Evolutionary conservation across 2,329 filamentous ascomycete genomes (phyloP).

Genomic region (Clarireedia sp.): DNA sequence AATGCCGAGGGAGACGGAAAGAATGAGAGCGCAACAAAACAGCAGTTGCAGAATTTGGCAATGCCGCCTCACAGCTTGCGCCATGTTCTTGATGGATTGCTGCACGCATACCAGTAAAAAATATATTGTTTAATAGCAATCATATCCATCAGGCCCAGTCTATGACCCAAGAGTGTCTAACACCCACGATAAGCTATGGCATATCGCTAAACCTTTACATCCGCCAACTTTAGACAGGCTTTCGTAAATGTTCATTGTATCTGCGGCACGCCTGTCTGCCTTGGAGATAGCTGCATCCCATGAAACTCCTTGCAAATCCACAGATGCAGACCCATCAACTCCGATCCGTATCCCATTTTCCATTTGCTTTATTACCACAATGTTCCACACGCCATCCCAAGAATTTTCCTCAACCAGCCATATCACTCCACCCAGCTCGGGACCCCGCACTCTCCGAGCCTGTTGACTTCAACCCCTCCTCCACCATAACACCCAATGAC

Average conservation of each 20-base stretch:
- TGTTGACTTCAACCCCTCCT: slow-evolving; percentile 19
- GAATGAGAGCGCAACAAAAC: neutral
- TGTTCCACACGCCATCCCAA: neutral
- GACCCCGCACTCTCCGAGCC: neutral
- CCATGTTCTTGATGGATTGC: neutral
- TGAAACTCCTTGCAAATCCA: neutral
- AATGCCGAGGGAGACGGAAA: neutral
- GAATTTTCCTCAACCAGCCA: neutral
- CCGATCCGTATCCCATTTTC: neutral
- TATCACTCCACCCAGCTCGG: neutral
- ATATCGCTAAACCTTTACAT: no score
- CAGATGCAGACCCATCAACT: neutral
- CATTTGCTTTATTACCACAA: neutral
- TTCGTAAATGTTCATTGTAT: no score
- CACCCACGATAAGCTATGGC: no score
- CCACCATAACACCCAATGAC: slow-evolving; percentile 39
- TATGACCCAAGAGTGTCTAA: no score
- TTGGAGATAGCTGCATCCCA: neutral
- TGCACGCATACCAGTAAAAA: neutral
- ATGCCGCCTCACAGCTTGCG: neutral
- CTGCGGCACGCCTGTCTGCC: neutral
- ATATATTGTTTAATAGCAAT: neutral
- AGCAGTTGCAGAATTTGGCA: neutral
- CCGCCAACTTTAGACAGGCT: no score
- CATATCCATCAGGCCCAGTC: neutral